These are phyloP conservation scores for Stagonosporopsis chrysanthemi DNA, from an alignment of 2,329 filamentous ascomycete species.

Conservation along the genomic window DNA sequence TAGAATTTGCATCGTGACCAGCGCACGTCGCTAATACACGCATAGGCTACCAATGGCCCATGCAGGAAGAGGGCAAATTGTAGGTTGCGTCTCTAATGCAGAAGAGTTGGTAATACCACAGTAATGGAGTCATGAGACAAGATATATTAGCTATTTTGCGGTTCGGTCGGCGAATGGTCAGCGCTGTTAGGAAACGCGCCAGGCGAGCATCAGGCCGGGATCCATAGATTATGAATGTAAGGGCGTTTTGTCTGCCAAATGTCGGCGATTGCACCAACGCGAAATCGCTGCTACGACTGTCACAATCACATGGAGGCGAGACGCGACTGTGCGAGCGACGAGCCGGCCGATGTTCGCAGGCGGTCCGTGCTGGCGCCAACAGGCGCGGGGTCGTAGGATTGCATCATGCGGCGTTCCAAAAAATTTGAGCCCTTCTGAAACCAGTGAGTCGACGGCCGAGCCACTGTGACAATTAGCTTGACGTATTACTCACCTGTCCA, in stretches of 20 bases:
- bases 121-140: constrained; percentile 25
- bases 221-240: constrained; percentile 24
- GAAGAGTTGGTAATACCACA: constrained; percentile 26
- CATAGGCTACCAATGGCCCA: constrained; percentile 52
- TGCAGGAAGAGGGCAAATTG: constrained; percentile 48
- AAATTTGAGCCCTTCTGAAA: constrained; percentile 35
- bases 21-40: constrained; percentile 25
- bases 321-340: constrained; percentile 8
- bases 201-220: constrained; percentile 17
- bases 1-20: constrained; percentile 14
- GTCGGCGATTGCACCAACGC: constrained; percentile 11
- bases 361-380: constrained; percentile 16
- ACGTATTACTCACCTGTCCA: constrained; percentile 16
- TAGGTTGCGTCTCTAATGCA: constrained; percentile 26
- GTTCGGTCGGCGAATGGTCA: constrained; percentile 16
- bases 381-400: constrained; percentile 22
- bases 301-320: background rate
- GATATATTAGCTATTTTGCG: constrained; percentile 19
- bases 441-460: constrained; percentile 18
- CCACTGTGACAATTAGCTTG: constrained; percentile 17
- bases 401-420: constrained; percentile 43
- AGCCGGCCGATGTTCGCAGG: constrained; percentile 9
- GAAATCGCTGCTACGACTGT: constrained; percentile 2
- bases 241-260: constrained; percentile 19
- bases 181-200: constrained; percentile 10